Conservation (phyloP, 1,284 basidiomycete genomes). For the Neonothopanus nambi region DNA sequence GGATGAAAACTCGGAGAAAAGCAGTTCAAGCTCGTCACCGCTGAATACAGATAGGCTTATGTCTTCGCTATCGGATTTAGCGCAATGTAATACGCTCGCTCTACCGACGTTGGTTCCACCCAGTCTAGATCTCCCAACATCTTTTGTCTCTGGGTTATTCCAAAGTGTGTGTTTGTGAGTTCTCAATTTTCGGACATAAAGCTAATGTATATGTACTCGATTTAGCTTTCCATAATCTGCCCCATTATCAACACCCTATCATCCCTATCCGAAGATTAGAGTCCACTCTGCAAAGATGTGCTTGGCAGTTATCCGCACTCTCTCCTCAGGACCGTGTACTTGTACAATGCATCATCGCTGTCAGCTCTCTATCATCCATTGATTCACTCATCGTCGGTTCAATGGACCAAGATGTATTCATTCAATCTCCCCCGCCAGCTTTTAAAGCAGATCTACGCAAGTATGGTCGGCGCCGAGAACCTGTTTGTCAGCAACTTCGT, state of each 20-base stretch:
- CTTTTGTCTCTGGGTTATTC: constrained; percentile 3
- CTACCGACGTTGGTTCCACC: neutral
- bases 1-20: too few species aligned
- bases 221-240: neutral
- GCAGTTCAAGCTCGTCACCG: too few species aligned
- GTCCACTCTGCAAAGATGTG: neutral
- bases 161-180: neutral
- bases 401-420: neutral
- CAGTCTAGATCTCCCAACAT: constrained; percentile 1
- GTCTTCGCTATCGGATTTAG: neutral
- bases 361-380: neutral
- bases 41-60: neutral
- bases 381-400: constrained; percentile 5
- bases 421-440: neutral
- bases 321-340: constrained; percentile 7
- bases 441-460: constrained; percentile 2
- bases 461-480: constrained; percentile 4
- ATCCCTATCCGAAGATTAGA: neutral
- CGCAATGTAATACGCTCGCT: neutral
- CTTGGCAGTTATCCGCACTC: neutral
- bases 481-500: constrained; percentile 3
- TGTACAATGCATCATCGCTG: constrained; percentile 3
- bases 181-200: too few species aligned
- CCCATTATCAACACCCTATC: neutral
- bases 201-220: neutral